Base-by-base conservation (phyloP, 305 asterid genomes). In the Solanum aculeatissimum region DNA sequence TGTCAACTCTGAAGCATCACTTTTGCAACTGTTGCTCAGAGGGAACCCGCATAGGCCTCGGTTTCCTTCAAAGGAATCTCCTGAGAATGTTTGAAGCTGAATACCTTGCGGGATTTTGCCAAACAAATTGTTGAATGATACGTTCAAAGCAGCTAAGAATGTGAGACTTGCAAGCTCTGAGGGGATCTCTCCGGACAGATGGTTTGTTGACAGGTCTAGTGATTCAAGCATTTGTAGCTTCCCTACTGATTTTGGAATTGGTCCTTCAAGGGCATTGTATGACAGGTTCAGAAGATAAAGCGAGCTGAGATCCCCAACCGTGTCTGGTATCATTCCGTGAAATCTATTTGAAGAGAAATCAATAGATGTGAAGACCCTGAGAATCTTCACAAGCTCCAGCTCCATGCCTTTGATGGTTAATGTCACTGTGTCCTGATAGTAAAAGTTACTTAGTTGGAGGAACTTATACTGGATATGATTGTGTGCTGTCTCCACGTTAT, bases 321-420 rank as follows among this genome's bases (percentile, higher is more conserved):
- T 81, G 2, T 82, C 81, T 15, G 95, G 98, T 43, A 92, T 91
- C 32, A 16, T 8, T 7, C 97, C 93, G 9, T 69, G 12, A 69
- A 94, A 89, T 25, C 87, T 69, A 85, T 94, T 92, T 78, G 81
- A 51, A 32, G 98, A 94, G 88, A 94, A 88, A 77, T 94, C 97
- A 12, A 94, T 53, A 13, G 87, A 81, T 75, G 91, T 91, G 25
- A 75, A 93, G 57, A 89, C 84, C 3, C 58, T 86, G 3, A 87
- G 92, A 43, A 91, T 91, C 42, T 93, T 93, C 62, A 13, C 66
- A 13, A 91, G 84, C 25, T 89, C 84, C 63, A 84, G 0, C 3
- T 74, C 89, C 16, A 12, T 53, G 2, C 94, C 93, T 89, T 91
- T 92, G 72, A 58, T 77, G 53, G 75, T 89, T 12, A 92, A 57